Conservation (phyloP, 352 stramenopile species). For the Phytopythium cucurbitacearum region DNA sequence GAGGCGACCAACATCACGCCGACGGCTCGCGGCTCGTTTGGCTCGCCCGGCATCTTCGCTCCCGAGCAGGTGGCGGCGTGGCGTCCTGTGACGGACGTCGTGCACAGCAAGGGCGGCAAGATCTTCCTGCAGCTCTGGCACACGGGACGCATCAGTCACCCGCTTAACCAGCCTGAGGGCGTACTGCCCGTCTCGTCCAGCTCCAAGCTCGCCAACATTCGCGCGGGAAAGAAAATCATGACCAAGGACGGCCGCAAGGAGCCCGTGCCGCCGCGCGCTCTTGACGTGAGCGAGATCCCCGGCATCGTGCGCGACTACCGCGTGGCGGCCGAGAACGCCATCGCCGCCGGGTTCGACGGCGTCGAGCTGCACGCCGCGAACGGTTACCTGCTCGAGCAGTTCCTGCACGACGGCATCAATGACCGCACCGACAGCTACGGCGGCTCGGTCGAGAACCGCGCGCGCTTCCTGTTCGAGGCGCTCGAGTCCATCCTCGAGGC, state of each 20-base stretch:
- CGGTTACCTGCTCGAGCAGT: constrained; percentile 91
- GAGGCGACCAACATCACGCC: constrained; percentile 56
- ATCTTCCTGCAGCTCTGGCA: constrained; percentile 90
- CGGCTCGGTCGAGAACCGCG: constrained; percentile 81
- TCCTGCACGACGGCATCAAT: constrained; percentile 82
- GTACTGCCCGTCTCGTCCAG: constrained; percentile 53
- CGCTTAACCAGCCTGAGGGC: constrained; percentile 48
- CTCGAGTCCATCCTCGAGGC: constrained; percentile 47
- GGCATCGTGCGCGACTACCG: constrained; percentile 66
- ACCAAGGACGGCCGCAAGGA: constrained; percentile 38
- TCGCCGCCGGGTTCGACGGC: constrained; percentile 86
- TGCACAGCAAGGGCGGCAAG: constrained; percentile 69
- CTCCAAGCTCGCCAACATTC: constrained; percentile 27
- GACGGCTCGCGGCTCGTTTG: constrained; percentile 30
- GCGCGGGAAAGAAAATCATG: constrained; percentile 25
- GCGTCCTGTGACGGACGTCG: constrained; percentile 45
- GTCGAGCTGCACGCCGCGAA: constrained; percentile 89
- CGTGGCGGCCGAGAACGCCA: constrained; percentile 45
- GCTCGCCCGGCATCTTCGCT: constrained; percentile 49
- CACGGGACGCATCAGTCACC: constrained; percentile 67
- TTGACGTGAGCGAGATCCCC: constrained; percentile 73
- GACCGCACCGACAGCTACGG: constrained; percentile 83
- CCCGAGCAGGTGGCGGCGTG: constrained; percentile 45
- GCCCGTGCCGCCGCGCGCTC: constrained; percentile 41
- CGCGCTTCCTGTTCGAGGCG: constrained; percentile 68